Evolutionary conservation across 495 filamentous ascomycete genomes (phyloP).

Genomic region (Pseudomonodictys pantanalensis): DNA sequence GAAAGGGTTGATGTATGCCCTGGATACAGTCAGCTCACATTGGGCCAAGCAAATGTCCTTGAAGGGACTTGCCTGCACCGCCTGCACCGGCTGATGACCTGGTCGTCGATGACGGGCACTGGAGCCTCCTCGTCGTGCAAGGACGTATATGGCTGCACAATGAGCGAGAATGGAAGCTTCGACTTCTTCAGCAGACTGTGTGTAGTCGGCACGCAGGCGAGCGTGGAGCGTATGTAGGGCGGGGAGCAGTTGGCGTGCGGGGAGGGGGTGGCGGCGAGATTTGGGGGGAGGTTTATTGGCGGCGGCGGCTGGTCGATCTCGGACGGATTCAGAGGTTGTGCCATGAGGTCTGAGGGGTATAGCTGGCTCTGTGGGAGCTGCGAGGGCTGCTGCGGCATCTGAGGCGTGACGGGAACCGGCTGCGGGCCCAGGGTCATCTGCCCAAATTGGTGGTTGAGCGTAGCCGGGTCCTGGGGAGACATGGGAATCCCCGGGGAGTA

Average conservation of each 20-base stretch:
- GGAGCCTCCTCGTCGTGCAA: conserved; percentile 89
- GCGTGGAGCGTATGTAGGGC: conserved; percentile 91
- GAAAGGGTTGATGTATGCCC: conserved; percentile 97
- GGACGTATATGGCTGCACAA: conserved; percentile 92
- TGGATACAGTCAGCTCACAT: too few relatives aligned
- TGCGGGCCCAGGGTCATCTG: conserved; percentile 35
- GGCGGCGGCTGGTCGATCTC: conserved; percentile 92
- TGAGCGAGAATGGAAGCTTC: conserved; percentile 87
- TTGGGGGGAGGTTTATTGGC: conserved; percentile 83
- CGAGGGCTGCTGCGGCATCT: conserved; percentile 50
- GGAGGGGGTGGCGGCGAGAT: conserved; percentile 91
- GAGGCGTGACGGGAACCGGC: conserved; percentile 29
- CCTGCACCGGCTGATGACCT: conserved; percentile 93
- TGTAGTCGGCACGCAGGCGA: conserved; percentile 90
- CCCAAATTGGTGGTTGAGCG: conserved; percentile 25
- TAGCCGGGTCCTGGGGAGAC: conserved; percentile 15
- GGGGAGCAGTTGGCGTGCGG: conserved; percentile 88
- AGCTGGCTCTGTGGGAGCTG: conserved; percentile 76
- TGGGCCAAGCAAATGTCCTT: too few relatives aligned
- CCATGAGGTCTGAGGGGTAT: conserved; percentile 84
- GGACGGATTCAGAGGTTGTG: conserved; percentile 87
- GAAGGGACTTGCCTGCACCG: too few relatives aligned
- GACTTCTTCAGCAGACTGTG: conserved; percentile 93
- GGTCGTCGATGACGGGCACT: conserved; percentile 89
- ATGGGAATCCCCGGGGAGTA: conserved; percentile 14